These are phyloP conservation scores for Euphorbia lathyris DNA, from an alignment of 345 rosid species.

Conservation along the genomic window DNA sequence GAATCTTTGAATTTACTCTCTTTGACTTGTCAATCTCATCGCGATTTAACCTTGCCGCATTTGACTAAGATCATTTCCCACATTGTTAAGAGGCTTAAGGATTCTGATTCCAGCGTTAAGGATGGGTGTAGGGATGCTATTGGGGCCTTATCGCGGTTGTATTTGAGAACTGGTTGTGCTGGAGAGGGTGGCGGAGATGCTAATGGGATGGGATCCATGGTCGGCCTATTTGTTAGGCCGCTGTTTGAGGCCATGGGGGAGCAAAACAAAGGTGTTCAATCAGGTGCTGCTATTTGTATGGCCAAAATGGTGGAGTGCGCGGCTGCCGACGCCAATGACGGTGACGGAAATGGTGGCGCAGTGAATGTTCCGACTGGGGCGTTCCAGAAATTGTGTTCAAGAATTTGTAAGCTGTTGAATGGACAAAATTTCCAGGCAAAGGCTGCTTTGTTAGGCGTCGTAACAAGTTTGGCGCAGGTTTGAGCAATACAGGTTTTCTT, in stretches of 20 bases:
- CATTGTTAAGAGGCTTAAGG: conserved; percentile 73
- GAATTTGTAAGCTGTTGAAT: conserved; percentile 84
- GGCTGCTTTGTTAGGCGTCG: conserved; percentile 74
- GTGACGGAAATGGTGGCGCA: conserved; percentile 11
- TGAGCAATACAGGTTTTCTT: neutral
- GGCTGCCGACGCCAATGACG: conserved; percentile 8
- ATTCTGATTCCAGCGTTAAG: conserved; percentile 85
- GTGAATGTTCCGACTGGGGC: conserved; percentile 46
- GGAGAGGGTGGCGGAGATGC: conserved; percentile 14
- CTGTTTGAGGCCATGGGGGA: conserved; percentile 97
- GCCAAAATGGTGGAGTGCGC: conserved; percentile 89
- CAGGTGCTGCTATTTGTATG: conserved; percentile 88
- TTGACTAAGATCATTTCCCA: conserved; percentile 66
- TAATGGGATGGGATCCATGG: conserved; percentile 40
- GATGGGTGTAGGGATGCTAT: conserved; percentile 92
- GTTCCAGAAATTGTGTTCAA: conserved; percentile 82
- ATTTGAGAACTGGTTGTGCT: conserved; percentile 51
- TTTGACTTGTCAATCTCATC: conserved; percentile 48
- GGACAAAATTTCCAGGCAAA: conserved; percentile 79
- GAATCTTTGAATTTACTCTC: conserved; percentile 78
- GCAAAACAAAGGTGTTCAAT: conserved; percentile 86
- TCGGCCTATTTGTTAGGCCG: conserved; percentile 80
- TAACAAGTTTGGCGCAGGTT: conserved; percentile 86
- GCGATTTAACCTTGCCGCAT: conserved; percentile 65
- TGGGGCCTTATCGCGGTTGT: conserved; percentile 62